Conservation (phyloP, 345 rosid genomes). For the Erysimum cheiranthoides region DNA sequence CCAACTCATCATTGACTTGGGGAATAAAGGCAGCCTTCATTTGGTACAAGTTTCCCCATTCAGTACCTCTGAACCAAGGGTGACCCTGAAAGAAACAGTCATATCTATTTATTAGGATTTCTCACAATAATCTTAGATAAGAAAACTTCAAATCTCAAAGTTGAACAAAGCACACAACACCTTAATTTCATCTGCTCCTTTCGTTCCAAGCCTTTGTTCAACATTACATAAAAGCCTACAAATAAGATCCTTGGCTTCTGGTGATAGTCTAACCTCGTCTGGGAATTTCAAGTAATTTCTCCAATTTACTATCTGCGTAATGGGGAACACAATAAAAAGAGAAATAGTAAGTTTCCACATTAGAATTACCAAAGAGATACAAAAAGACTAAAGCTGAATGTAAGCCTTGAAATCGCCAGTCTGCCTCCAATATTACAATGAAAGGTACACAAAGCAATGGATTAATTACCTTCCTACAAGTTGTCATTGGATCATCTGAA, state of each 20-base stretch:
- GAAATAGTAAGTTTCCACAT: constrained; percentile 12
- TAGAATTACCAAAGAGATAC: constrained; percentile 19
- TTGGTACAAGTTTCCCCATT: constrained; percentile 87
- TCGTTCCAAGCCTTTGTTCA: constrained; percentile 88
- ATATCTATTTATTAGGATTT: constrained; percentile 31
- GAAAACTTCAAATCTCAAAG: constrained; percentile 36
- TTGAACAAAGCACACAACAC: constrained; percentile 66
- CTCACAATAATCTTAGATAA: neutral
- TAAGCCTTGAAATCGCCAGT: neutral
- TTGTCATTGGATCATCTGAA: constrained; percentile 98
- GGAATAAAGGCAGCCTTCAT: constrained; percentile 98
- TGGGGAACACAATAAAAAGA: constrained; percentile 2
- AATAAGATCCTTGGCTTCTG: constrained; percentile 89
- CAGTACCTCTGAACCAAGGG: constrained; percentile 81
- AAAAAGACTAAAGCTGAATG: neutral
- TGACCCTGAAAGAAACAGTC: constrained; percentile 65
- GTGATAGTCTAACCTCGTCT: constrained; percentile 91
- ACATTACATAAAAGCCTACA: constrained; percentile 92
- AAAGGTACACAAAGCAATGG: constrained; percentile 1
- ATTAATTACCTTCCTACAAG: constrained; percentile 88
- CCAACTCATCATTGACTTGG: constrained; percentile 97
- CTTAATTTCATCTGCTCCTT: constrained; percentile 94
- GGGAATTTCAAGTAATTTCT: constrained; percentile 97
- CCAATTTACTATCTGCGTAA: constrained; percentile 92
- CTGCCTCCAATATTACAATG: constrained; percentile 8